Conservation (phyloP, 129 eudicot genomes). For the Tagetes patula region DNA sequence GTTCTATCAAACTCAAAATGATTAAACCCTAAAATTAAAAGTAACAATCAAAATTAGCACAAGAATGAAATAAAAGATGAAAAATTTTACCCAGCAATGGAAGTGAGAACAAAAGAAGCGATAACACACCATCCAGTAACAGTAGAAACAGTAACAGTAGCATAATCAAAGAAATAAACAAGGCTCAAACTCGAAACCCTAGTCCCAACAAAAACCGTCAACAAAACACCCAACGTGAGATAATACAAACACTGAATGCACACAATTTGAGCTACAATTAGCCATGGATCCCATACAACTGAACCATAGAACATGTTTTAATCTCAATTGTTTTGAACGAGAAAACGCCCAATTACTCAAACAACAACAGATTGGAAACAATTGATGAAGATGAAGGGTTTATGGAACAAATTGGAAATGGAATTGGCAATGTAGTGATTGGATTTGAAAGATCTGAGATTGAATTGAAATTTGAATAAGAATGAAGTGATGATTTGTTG, state of each 20-base stretch:
- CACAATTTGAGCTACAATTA: slow-evolving; percentile 90
- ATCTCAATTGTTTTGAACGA: too few relatives aligned
- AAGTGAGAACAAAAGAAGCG: slow-evolving; percentile 59
- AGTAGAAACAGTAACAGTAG: slow-evolving; percentile 62
- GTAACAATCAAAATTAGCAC: slow-evolving; percentile 3
- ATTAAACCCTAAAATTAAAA: slow-evolving; percentile 5
- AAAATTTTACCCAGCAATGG: slow-evolving; percentile 66
- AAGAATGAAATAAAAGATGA: neutral
- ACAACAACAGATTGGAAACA: neutral
- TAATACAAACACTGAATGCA: slow-evolving; percentile 89
- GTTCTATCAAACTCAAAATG: neutral
- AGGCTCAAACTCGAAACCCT: slow-evolving; percentile 74
- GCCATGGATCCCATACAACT: slow-evolving; percentile 99
- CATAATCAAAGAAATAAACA: slow-evolving; percentile 86
- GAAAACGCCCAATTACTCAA: slow-evolving; percentile 15
- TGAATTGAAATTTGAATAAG: neutral
- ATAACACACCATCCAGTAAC: slow-evolving; percentile 88
- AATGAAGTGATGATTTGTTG: neutral
- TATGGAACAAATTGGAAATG: slow-evolving; percentile 2
- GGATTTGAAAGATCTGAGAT: slow-evolving; percentile 16
- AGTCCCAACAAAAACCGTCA: slow-evolving; percentile 70
- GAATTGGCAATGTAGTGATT: slow-evolving; percentile 12
- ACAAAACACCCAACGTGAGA: slow-evolving; percentile 53
- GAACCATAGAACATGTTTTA: slow-evolving; percentile 86
- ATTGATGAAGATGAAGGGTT: slow-evolving; percentile 15